Evolutionary conservation across 495 filamentous ascomycete species (phyloP), one percentile per base, ranked within the genome.

Genomic region (Annulohypoxylon maeteangense): DNA sequence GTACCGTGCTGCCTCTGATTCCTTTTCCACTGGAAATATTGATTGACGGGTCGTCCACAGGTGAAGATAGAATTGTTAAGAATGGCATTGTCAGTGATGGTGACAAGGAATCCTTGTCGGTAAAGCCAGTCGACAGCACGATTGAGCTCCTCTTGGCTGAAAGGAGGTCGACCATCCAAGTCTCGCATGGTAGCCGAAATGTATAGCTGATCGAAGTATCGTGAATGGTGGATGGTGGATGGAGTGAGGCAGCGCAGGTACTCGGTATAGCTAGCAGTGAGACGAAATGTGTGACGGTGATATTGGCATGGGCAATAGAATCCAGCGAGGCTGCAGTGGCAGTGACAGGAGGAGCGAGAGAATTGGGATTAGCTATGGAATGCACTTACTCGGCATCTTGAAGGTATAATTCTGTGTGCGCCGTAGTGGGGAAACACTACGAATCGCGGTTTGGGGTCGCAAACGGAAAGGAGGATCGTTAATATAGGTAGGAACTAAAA

Each of bases 331-430:
- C 23, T 51, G 12, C 36, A 40, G 11, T 20, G 40, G 16, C 1
- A 18, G 40, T 5, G 14, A 42, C 7, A 7, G 47, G 47, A 4
- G 11, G 5, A 34, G 31, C 36, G 27, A 34, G 16, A 55, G 29
- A 55, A 32, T 67, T 58, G 36, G 62, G 29, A 67, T 45, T 38
- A 23, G 0, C 3, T 0, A 29, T 11, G n/a, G 48, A 7, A 31
- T 29, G 1, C 4, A 78, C 70, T 78, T 76, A 76, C 74, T 78
- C 70, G 77, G 78, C 78, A 80, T 80, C 61, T 67, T 77, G 74
- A 68, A 60, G 62, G 40, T 64, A 11, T 38, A 51, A 36, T 7
- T 42, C 29, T 36, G 12, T 16, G 42, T 40, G 40, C 51, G 57
- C 65, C 18, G 27, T 25, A 34, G 25, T 51, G 45, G 55, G 48